Evolutionary conservation across 345 rosid genomes (phyloP), one percentile per base, ranked within the genome.

Genomic region (Trapa bicornis): DNA sequence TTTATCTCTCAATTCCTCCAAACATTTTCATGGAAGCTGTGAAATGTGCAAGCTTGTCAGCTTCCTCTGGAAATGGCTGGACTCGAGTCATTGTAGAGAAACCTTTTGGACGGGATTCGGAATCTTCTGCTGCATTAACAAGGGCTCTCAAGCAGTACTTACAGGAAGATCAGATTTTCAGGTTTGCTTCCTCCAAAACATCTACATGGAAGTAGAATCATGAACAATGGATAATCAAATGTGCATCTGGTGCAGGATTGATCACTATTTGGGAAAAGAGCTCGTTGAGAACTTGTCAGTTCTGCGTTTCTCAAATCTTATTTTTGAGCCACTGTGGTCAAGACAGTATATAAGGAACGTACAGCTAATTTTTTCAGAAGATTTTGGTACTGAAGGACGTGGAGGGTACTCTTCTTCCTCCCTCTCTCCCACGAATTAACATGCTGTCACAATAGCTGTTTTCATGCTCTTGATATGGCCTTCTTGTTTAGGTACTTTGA

Each of bases 331-430:
- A 1, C 68, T 91, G 67, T 94, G 97, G 99, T 91, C 96, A 62
- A 91, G 99, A 74, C 96, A 87, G 81, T 94, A 91, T 75, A 94
- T 94, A 65, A 80, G 93, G 65, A 94, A 86, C 63, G 97, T 94
- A 50, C 99, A 94, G 72, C 73, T 94, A 13, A 86, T 91, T 79
- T 94, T 94, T 75, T 94, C 99, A 36, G 99, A 91, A 82, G 97
- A 94, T 75, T 94, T 94, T 43, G 99, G 99, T 75, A 94, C 99
- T 1, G 96, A 94, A 85, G 99, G 99, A 68, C 99, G 97, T 45
- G 99, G 99, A 79, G 99, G 99, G 99, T 92, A 87, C 50, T 53
- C 69, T 73, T 38, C 66, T 16, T 74, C 75, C 68, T 74, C 75
- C 68, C 56, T 60, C 12, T 13, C 41, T 48, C 10, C 43, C 45